Conservation (phyloP, 2,329 filamentous ascomycete species). For the Lasiodiplodia sp. region DNA sequence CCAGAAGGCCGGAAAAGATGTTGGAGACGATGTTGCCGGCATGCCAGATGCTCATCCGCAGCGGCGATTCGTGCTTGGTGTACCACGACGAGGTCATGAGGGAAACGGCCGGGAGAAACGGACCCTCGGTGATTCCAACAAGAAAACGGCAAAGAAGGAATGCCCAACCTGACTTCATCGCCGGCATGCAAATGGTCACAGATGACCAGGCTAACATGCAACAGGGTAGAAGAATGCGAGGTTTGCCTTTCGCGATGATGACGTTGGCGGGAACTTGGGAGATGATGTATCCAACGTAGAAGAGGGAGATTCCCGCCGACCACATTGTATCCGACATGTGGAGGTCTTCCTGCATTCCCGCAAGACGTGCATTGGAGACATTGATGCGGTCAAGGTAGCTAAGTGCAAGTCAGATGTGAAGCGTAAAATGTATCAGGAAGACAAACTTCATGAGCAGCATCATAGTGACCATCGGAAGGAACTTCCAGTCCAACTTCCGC, state of each 20-base stretch:
- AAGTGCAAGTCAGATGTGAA: conserved; percentile 34
- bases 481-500: conserved; percentile 39
- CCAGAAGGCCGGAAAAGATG: conserved; percentile 62
- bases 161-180: conserved; percentile 44
- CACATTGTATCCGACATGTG: conserved; percentile 42
- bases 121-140: conserved; percentile 49
- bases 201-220: conserved; percentile 55
- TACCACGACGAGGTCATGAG: conserved; percentile 57
- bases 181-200: conserved; percentile 56
- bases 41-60: conserved; percentile 61
- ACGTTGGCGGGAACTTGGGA: conserved; percentile 29
- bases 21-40: conserved; percentile 58
- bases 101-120: conserved; percentile 49
- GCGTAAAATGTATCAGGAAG: background rate
- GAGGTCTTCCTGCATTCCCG: conserved; percentile 44
- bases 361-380: conserved; percentile 44
- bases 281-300: conserved; percentile 35
- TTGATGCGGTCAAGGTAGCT: conserved; percentile 36
- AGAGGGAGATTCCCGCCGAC: conserved; percentile 40
- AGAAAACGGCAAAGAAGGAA: conserved; percentile 50
- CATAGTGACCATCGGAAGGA: conserved; percentile 41
- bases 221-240: conserved; percentile 45
- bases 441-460: conserved; percentile 44
- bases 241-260: conserved; percentile 33
- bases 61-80: conserved; percentile 59